Conservation (phyloP, 164 flowering plant species). For the Kingdonia uniflora region DNA sequence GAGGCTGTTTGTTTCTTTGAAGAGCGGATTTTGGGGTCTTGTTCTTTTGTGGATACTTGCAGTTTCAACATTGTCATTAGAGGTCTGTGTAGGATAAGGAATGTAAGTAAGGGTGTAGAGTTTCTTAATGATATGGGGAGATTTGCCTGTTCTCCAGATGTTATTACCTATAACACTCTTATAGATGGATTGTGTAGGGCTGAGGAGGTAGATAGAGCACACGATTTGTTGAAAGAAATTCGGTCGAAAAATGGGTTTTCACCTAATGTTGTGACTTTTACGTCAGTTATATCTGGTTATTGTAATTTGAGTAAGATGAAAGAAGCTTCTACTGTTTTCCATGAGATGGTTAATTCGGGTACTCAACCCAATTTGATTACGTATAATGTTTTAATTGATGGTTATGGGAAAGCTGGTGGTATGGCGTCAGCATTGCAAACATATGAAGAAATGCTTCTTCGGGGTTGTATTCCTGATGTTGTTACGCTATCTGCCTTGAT, state of each 20-base stretch:
- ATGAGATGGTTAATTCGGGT: conserved; percentile 43
- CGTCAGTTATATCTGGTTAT: conserved; percentile 58
- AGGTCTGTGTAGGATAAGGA: conserved; percentile 51
- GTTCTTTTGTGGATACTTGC: conserved; percentile 33
- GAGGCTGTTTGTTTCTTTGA: conserved; percentile 56
- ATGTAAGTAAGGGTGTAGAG: conserved; percentile 40
- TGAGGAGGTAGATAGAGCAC: conserved; percentile 43
- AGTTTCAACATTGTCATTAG: conserved; percentile 60
- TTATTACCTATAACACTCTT: conserved; percentile 56
- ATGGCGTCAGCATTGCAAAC: conserved; percentile 36
- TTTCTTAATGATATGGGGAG: conserved; percentile 48
- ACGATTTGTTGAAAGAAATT: conserved; percentile 35
- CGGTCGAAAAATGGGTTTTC: conserved; percentile 12
- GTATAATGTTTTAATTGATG: conserved; percentile 69
- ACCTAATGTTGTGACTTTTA: conserved; percentile 63
- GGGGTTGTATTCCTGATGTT: conserved; percentile 59
- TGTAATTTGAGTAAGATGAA: conserved; percentile 56
- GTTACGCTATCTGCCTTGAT: conserved; percentile 66
- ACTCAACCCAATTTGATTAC: conserved; percentile 45
- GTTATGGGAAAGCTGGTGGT: conserved; percentile 62
- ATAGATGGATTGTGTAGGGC: conserved; percentile 55
- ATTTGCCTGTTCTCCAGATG: conserved; percentile 60
- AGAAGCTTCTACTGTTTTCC: conserved; percentile 40
- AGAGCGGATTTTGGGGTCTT: conserved; percentile 26
- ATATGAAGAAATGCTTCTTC: conserved; percentile 40